Evolutionary conservation across 106 monocot genomes (phyloP).

Genomic region (Platanthera guangdongensis): DNA sequence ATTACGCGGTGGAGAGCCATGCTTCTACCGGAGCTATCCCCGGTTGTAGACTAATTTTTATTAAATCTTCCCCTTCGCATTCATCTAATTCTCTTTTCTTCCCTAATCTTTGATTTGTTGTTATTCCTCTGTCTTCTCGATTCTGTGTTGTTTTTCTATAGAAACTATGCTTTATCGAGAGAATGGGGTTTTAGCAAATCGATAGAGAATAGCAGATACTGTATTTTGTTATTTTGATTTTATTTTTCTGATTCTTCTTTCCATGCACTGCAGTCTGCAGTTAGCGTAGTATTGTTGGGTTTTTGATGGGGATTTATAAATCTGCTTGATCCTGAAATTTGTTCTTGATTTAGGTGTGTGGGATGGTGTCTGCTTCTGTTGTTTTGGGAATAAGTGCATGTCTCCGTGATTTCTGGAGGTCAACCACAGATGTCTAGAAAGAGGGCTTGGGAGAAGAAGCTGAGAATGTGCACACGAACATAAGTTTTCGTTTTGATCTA

Average conservation of each 20-base stretch:
- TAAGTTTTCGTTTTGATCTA: too few species aligned
- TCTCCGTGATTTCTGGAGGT: not conserved
- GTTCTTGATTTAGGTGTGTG: not conserved
- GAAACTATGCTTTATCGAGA: not conserved
- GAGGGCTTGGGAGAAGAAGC: too few species aligned
- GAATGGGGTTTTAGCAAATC: constrained; percentile 5
- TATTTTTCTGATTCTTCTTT: not conserved
- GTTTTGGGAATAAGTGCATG: not conserved
- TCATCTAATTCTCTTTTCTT: not conserved
- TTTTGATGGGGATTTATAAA: not conserved
- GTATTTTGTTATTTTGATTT: not conserved
- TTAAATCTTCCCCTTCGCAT: not conserved
- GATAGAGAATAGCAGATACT: not conserved
- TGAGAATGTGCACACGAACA: too few species aligned
- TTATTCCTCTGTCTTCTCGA: not conserved
- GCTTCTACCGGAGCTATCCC: too few species aligned
- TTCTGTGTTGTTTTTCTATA: not conserved
- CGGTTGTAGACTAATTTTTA: too few species aligned
- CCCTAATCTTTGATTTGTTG: not conserved
- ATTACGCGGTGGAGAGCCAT: too few species aligned
- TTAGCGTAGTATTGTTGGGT: not conserved
- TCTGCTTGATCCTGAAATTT: not conserved
- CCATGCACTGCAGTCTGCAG: not conserved
- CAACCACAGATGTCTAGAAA: not conserved
- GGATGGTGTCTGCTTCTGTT: not conserved